Percentiles rank a stretch among this genome's conserved stretches.
These are phyloP conservation scores for Leishmania martiniquensis DNA, from an alignment of 208 protist species.

Conservation along the genomic window DNA sequence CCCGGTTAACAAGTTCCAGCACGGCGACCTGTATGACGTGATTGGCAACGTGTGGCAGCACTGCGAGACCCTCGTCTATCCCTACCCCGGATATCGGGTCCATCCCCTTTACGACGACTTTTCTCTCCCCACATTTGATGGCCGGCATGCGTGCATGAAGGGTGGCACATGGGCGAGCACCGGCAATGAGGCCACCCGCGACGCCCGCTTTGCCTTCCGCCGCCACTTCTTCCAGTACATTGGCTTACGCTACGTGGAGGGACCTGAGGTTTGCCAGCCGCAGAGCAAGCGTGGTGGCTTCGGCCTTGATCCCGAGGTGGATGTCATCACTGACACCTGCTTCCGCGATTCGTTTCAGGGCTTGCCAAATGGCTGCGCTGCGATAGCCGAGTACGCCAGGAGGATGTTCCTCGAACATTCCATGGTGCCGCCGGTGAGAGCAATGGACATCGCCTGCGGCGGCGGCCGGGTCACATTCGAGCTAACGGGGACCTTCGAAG, in stretches of 20 bases:
- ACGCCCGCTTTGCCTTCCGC: conserved; percentile 95
- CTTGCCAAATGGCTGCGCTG: conserved; percentile 69
- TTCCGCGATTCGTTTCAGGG: conserved; percentile 70
- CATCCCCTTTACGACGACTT: conserved; percentile 97
- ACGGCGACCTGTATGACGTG: conserved; percentile 92
- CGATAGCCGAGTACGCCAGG: conserved; percentile 66
- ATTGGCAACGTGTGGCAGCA: conserved; percentile 97
- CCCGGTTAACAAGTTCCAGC: conserved; percentile 82
- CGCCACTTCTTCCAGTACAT: conserved; percentile 97
- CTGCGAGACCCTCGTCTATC: conserved; percentile 90
- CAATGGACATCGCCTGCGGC: conserved; percentile 87
- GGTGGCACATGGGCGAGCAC: conserved; percentile 95
- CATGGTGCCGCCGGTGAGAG: conserved; percentile 43
- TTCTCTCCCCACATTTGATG: conserved; percentile 96
- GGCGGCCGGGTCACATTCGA: conserved; percentile 86
- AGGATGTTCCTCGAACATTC: conserved; percentile 59
- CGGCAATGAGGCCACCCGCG: conserved; percentile 93
- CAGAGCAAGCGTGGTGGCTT: conserved; percentile 30
- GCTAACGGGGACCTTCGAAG: conserved; percentile 66
- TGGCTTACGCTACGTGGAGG: conserved; percentile 92
- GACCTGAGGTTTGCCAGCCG: conserved; percentile 41
- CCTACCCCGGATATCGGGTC: conserved; percentile 91
- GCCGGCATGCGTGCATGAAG: conserved; percentile 94
- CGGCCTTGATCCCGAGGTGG: conserved; percentile 84
- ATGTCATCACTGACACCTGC: conserved; percentile 70